Base-by-base conservation (phyloP, 306 rosid species). In the Castanospermum australe region DNA sequence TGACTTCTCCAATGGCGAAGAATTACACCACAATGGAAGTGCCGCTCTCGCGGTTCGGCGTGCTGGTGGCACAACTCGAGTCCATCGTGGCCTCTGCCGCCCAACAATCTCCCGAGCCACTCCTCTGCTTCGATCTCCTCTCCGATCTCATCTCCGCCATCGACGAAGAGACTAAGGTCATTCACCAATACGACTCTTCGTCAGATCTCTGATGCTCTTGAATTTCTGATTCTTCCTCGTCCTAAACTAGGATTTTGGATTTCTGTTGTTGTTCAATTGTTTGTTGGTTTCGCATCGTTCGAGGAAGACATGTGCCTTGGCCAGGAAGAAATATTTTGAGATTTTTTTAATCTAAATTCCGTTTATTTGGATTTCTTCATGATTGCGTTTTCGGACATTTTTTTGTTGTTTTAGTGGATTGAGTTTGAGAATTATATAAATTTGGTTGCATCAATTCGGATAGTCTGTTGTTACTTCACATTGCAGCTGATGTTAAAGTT, bases 101-200 rank as follows among this genome's bases (percentile, higher is more conserved):
- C 21, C 93, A 95, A 79, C 86, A 95, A 81, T 85, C 96, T 71
- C 98, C 97, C 48, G 97, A 95, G 64, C 93, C 98, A 6, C 91
- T 95, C 47, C 97, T 95, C 75, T 95, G 99, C 87, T 95, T 95
- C 89, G 99, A 95, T 88, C 97, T 95, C 76, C 94, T 95, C 52
- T 95, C 99, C 78, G 98, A 95, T 91, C 99, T 95, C 92, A 88
- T 90, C n/a, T 84, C 94, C 79, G 93, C 98, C 89, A 92, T 91
- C 44, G 91, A 89, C 11, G 93, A 88, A 72, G 98, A 93, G 86
- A 79, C 91, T 32, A 95, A 92, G 99, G 99, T 95, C 24, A 33
- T 6, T 65, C 76, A 15, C 6, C 41, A 51, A 45, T 81, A 5
- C 14, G 0, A 30, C 81, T 2, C 21, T 79, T 0, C 4, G 44